Evolutionary conservation across 257 asterid species (phyloP).

Genomic region (Primulina huaijiensis): DNA sequence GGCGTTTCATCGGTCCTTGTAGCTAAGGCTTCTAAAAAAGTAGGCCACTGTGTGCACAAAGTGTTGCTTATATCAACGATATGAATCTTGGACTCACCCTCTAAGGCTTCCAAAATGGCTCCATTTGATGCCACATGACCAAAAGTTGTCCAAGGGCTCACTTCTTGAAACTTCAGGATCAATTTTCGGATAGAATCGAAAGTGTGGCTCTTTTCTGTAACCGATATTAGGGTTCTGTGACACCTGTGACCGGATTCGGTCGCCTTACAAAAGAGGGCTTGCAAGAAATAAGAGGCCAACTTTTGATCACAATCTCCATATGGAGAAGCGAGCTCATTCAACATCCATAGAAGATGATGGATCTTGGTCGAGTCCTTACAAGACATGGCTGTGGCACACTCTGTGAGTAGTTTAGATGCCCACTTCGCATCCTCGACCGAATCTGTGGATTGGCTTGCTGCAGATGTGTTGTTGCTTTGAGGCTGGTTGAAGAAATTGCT

Average conservation of each 20-base stretch:
- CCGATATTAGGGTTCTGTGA: conserved; percentile 61
- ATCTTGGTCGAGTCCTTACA: conserved; percentile 61
- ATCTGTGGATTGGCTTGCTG: conserved; percentile 38
- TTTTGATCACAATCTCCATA: conserved; percentile 90
- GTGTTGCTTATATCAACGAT: conserved; percentile 78
- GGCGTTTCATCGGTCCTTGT: conserved; percentile 79
- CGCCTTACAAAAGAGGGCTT: conserved; percentile 74
- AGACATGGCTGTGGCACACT: conserved; percentile 64
- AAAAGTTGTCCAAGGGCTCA: conserved; percentile 93
- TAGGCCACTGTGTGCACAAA: conserved; percentile 94
- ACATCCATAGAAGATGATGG: conserved; percentile 84
- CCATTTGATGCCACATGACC: conserved; percentile 95
- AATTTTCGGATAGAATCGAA: conserved; percentile 59
- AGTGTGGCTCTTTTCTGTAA: conserved; percentile 52
- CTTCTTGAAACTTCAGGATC: conserved; percentile 77
- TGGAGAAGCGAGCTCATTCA: conserved; percentile 88
- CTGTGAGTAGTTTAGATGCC: conserved; percentile 68
- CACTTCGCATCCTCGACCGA: conserved; percentile 43
- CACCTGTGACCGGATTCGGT: conserved; percentile 64
- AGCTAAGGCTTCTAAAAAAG: conserved; percentile 75
- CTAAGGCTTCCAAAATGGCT: conserved; percentile 80
- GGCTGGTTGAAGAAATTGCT: conserved; percentile 25
- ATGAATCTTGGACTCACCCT: conserved; percentile 63
- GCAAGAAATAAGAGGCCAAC: conserved; percentile 75
- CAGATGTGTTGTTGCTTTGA: conserved; percentile 25